Percentiles rank a stretch among this genome's conserved stretches.
These are phyloP conservation scores for Arthrocladium fulminans DNA, from an alignment of 2,329 filamentous ascomycete species.

Conservation along the genomic window DNA sequence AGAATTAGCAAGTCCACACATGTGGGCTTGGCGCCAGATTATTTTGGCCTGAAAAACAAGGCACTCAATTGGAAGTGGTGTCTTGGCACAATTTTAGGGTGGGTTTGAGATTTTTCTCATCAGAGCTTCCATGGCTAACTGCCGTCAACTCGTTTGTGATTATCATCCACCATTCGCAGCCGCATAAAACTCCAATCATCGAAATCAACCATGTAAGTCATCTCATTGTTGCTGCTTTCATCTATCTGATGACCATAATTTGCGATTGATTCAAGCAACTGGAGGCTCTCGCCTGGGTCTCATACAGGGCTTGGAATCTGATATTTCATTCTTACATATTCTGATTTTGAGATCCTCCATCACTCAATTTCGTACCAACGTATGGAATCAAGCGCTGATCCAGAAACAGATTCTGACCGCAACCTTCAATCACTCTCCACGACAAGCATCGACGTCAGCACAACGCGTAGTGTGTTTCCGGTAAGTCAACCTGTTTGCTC, in stretches of 20 bases:
- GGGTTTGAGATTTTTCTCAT: background rate
- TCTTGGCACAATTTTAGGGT: background rate
- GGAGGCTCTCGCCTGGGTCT: slow-evolving; percentile 88
- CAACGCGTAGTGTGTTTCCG: slow-evolving; percentile 9
- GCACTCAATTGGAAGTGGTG: no score
- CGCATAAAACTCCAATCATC: no score
- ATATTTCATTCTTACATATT: slow-evolving; percentile 99
- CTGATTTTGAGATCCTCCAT: slow-evolving; percentile 53
- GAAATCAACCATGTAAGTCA: slow-evolving; percentile 5
- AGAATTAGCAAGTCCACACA: background rate
- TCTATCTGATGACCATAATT: slow-evolving; percentile 86
- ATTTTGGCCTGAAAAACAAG: background rate
- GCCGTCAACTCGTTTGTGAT: background rate
- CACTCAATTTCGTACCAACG: background rate
- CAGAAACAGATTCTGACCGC: slow-evolving; percentile 14
- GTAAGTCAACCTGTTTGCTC: slow-evolving; percentile 6
- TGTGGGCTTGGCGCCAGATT: background rate
- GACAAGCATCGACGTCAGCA: background rate
- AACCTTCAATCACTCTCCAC: no score
- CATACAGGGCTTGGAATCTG: slow-evolving; percentile 65
- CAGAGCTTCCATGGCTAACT: background rate
- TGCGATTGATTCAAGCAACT: slow-evolving; percentile 82
- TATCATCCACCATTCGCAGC: no score
- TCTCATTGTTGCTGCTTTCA: slow-evolving; percentile 11
- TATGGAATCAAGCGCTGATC: background rate